phyloP scores from a whole-genome alignment of 2,329 filamentous ascomycete genomes.

The Monilinia fructigena region DNA sequence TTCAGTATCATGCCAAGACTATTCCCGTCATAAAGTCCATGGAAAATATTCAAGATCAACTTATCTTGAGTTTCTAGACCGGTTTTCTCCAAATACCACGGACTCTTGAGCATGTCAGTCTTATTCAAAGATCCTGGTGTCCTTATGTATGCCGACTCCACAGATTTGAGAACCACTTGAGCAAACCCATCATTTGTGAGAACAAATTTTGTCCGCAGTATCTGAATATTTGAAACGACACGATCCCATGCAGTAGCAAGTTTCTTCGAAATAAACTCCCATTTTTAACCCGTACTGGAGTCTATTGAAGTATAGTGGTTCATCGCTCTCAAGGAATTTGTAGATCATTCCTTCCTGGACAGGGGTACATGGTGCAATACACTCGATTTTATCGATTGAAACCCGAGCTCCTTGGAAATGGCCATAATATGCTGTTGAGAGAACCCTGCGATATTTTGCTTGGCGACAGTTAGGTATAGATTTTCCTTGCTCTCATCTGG shows the following conservation, averaged over 20 bases:
- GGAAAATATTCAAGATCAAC: conserved; percentile 72
- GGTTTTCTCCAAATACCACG: conserved; percentile 31
- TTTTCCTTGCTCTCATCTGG: conserved; percentile 27
- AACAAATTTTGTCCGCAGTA: conserved; percentile 72
- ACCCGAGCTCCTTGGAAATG: conserved; percentile 52
- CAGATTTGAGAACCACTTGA: conserved; percentile 61
- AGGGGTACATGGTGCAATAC: conserved; percentile 78
- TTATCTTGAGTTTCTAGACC: conserved; percentile 25
- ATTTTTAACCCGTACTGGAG: conserved; percentile 61
- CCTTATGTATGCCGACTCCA: conserved; percentile 30
- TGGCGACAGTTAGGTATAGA: conserved; percentile 40
- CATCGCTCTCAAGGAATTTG: conserved; percentile 57
- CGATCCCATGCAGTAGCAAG: conserved; percentile 59
- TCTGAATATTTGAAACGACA: conserved; percentile 53
- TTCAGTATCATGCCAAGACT: conserved; percentile 69
- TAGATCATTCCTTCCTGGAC: conserved; percentile 86
- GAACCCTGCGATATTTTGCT: conserved; percentile 43
- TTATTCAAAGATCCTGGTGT: conserved; percentile 10
- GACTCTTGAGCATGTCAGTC: conserved; percentile 31
- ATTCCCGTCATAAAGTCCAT: conserved; percentile 82
- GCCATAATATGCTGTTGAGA: conserved; percentile 37
- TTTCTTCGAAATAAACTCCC: conserved; percentile 45
- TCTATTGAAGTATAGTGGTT: conserved; percentile 71
- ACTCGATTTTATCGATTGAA: conserved; percentile 58
- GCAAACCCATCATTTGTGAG: conserved; percentile 72